Base-by-base conservation (phyloP, 2,329 filamentous ascomycete genomes). In the Huntiella decipiens region DNA sequence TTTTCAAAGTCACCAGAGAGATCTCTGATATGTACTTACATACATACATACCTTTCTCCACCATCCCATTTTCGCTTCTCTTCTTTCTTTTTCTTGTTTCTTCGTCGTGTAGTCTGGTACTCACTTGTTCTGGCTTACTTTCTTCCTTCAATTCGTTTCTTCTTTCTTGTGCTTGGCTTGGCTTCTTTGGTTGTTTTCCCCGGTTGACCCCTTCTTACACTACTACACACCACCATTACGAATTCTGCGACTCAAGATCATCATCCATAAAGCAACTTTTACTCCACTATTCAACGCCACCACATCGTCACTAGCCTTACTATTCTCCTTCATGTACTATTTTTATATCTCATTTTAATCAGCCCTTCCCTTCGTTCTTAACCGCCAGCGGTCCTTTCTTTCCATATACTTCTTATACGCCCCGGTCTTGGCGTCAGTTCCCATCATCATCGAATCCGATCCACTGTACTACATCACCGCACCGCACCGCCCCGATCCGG, bases 31-130 rank as follows among this genome's bases (percentile, higher is more conserved):
- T 38, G 15, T 41, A 41, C 38, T 6, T 19, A 19, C 31, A 40
- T 28, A 19, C 31, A 40, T 28, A 12, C 12, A 19, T 28, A n/a
- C 4, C 17, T 19, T 19, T 19, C 17, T 19, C 17, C 17, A 19
- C 4, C 17, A 19, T 19, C 17, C 2, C 17, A 19, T 38, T 38
- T 44, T 11, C 22, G 17, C 11, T 44, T 44, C 43, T 44, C 12
- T 28, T 44, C 33, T 44, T 44, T 34, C 28, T 44, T 37, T 38
- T 38, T 38, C 35, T 32, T 43, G 16, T 16, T 39, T 33, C 33
- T 32, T 32, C 32, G 16, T 32, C 28, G n/a, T n/a, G 39, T 15
- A 41, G 39, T 41, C 39, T 41, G 39, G 39, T 28, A 41, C 39
- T 41, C 16, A n/a, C 11, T 41, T 33, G 31, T 8, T 17, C 4